Base-by-base conservation (phyloP, 495 filamentous ascomycete species). In the Aspergillus asperescens region DNA sequence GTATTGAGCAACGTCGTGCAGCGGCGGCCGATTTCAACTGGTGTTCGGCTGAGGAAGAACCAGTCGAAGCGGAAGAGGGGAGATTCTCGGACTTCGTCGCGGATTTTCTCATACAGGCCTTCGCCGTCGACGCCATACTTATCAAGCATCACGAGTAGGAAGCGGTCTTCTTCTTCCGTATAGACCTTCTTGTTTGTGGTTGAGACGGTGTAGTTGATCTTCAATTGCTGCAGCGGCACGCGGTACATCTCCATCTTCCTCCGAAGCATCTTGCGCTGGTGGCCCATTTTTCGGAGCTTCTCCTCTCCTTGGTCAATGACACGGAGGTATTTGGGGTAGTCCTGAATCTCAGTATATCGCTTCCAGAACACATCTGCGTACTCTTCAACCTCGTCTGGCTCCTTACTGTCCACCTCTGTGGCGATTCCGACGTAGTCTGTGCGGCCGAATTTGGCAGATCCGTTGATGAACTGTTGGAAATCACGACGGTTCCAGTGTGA, bases 131-230 rank as follows among this genome's bases (percentile, higher is more conserved):
- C 80, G 16, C 94, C 94, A 60, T 86, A 87, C 67, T 83, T 85
- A 66, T 99, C 90, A 3, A 99, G 71, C 72, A 95, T 87, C 31
- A 97, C 91, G 24, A 99, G 77, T 43, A 99, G 75, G 71, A 99
- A 99, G 9, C 94, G 83, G 62, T 99, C 94, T 69, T 99, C 94
- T 63, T 99, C 94, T 63, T 97, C 94, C 0, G 93, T 96, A 63
- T 99, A 99, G 5, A 97, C 90, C 73, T 97, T 97, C 77, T 99
- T 99, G 75, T 99, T 99, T 41, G 94, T 99, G 3, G 94, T 99
- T 2, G 90, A 95, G 18, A 99, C 93, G 0, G 90, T 93, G 68
- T 99, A 99, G 72, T 93, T 96, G 73, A 99, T 89, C 76, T 95
- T 95, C 50, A 99, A 80, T 68, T 99, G 94, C 69, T 97, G 91